Percentiles rank a stretch among this genome's conserved stretches.
These are phyloP conservation scores for Ceratocystis harringtonii DNA, from an alignment of 2,329 filamentous ascomycete genomes.

Conservation along the genomic window DNA sequence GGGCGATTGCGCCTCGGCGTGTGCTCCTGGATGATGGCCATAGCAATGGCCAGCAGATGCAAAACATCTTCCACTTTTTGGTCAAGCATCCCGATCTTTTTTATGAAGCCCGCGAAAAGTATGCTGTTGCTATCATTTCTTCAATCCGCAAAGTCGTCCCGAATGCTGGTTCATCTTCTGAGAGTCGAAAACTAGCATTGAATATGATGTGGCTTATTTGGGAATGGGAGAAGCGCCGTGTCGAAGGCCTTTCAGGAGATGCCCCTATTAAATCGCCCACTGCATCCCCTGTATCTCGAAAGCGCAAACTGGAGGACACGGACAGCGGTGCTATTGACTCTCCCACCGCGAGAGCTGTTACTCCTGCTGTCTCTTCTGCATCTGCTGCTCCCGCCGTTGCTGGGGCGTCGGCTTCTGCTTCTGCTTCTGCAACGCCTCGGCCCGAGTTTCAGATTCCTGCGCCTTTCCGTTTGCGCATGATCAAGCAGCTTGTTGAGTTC, in stretches of 20 bases:
- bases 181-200: constrained; percentile 80
- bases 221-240: constrained; percentile 78
- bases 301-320: constrained; percentile 60
- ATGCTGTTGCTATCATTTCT: constrained; percentile 74
- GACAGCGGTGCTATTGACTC: constrained; percentile 12
- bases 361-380: background rate
- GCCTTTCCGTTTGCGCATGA: constrained; percentile 58
- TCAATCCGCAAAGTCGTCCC: constrained; percentile 78
- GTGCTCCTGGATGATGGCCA: constrained; percentile 89
- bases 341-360: background rate
- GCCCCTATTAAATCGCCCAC: background rate
- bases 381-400: background rate
- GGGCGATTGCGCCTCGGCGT: constrained; percentile 78
- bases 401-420: background rate
- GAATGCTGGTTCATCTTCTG: constrained; percentile 70
- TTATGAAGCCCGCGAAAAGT: constrained; percentile 86
- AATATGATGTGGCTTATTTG: constrained; percentile 84
- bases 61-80: constrained; percentile 92
- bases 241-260: constrained; percentile 39
- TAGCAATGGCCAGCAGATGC: constrained; percentile 78
- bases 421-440: constrained; percentile 22
- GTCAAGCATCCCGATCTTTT: constrained; percentile 86
- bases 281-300: constrained; percentile 55
- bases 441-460: constrained; percentile 54
- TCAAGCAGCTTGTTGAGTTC: constrained; percentile 92